Conservation (phyloP, 2,329 filamentous ascomycete genomes). For the Ceratocystis albifundus region DNA sequence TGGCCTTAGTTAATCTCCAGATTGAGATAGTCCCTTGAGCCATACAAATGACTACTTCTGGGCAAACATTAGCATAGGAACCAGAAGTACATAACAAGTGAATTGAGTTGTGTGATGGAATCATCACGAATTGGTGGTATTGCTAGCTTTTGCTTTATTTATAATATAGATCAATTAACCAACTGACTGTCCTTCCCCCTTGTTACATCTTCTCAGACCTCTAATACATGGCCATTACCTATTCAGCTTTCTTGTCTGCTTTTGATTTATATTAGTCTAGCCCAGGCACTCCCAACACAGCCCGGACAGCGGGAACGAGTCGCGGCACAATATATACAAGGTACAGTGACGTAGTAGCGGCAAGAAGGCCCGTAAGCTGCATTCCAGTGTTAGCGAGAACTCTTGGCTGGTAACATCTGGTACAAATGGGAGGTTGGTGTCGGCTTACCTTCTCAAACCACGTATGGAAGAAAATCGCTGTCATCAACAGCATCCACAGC, state of each 20-base stretch:
- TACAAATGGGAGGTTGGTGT: neutral
- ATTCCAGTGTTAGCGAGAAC: slow-evolving; percentile 24
- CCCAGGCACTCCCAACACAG: slow-evolving; percentile 40
- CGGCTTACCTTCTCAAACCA: slow-evolving; percentile 83
- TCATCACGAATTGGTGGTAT: too few species aligned
- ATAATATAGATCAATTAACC: too few species aligned
- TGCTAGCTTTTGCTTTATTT: too few species aligned
- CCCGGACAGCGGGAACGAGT: slow-evolving; percentile 37
- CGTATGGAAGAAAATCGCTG: slow-evolving; percentile 94
- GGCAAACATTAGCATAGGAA: too few species aligned
- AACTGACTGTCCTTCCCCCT: too few species aligned
- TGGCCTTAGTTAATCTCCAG: too few species aligned
- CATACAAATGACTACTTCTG: too few species aligned
- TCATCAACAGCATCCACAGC: slow-evolving; percentile 98
- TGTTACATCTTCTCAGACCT: neutral
- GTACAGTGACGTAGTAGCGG: slow-evolving; percentile 39
- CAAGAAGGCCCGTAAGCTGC: slow-evolving; percentile 44
- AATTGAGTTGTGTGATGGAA: too few species aligned
- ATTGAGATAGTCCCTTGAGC: too few species aligned
- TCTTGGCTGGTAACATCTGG: neutral
- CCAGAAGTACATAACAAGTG: too few species aligned
- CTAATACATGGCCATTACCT: neutral
- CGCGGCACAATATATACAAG: slow-evolving; percentile 42
- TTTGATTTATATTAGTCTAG: slow-evolving; percentile 31
- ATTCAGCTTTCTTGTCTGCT: neutral